Conservation (phyloP, 768 basidiomycete genomes). For the Fomitopsis pulvina region DNA sequence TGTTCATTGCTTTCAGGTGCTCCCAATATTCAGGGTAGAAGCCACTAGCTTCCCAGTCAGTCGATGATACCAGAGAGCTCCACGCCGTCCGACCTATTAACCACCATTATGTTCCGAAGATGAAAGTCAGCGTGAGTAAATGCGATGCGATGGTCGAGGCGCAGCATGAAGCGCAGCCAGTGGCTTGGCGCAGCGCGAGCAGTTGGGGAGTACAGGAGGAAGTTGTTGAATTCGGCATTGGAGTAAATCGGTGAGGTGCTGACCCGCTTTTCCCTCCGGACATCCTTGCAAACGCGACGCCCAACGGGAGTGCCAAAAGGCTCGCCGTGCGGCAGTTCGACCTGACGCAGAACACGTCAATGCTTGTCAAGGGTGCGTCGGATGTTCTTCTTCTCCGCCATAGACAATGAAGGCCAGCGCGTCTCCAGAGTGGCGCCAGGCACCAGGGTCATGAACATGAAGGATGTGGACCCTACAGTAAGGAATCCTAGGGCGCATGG, state of each 20-base stretch:
- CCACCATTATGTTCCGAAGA: constrained; percentile 15
- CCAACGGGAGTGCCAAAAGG: constrained; percentile 9
- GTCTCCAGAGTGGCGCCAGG: constrained; percentile 13
- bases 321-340: neutral
- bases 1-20: constrained; percentile 14
- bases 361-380: constrained; percentile 1
- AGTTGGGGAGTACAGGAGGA: constrained; percentile 4
- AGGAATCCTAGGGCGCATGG: constrained; percentile 4
- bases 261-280: neutral
- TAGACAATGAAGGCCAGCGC: constrained; percentile 9
- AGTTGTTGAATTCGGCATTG: constrained; percentile 11
- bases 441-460: constrained; percentile 12
- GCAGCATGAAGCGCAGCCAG: constrained; percentile 10
- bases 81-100: constrained; percentile 4
- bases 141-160: constrained; percentile 10
- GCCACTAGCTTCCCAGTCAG: constrained; percentile 14
- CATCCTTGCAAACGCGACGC: constrained; percentile 10
- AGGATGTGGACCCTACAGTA: neutral
- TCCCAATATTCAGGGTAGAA: constrained; percentile 20
- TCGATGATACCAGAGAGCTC: constrained; percentile 14
- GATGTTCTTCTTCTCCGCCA: constrained; percentile 5
- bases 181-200: constrained; percentile 3
- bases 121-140: constrained; percentile 15
- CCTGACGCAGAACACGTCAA: neutral
- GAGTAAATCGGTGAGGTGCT: constrained; percentile 7